Conservation (phyloP, 805 yeast species). For the Candida coquimbonensis region DNA sequence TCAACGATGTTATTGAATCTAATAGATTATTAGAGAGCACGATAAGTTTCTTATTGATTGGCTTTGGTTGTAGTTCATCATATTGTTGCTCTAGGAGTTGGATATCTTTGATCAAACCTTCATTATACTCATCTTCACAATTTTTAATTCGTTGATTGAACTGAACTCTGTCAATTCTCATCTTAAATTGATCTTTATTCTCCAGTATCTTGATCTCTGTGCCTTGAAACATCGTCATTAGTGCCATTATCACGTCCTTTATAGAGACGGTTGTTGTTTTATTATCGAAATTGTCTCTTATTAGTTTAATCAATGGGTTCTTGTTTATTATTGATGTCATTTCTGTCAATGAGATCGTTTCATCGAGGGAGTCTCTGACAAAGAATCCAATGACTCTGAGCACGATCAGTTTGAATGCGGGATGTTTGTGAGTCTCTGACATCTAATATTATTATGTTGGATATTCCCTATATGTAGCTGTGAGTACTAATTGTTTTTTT, state of each 20-base stretch:
- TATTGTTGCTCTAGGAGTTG: not conserved
- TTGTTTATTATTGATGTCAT: slow-evolving; percentile 19
- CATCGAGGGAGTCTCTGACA: slow-evolving; percentile 18
- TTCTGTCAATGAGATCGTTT: slow-evolving; percentile 16
- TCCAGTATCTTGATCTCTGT: slow-evolving; percentile 19
- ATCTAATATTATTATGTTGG: not conserved
- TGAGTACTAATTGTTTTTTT: not conserved
- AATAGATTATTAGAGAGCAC: slow-evolving; percentile 54
- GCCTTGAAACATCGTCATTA: slow-evolving; percentile 18
- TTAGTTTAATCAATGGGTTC: slow-evolving; percentile 11
- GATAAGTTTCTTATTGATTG: slow-evolving; percentile 44
- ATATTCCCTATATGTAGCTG: not conserved
- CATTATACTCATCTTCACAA: slow-evolving; percentile 6
- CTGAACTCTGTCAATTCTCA: slow-evolving; percentile 13
- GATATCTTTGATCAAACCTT: not conserved
- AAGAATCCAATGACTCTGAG: slow-evolving; percentile 22
- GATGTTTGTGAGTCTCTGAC: slow-evolving; percentile 4
- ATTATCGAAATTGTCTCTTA: slow-evolving; percentile 6
- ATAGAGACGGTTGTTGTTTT: slow-evolving; percentile 10
- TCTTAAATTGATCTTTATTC: slow-evolving; percentile 20
- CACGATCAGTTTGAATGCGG: slow-evolving; percentile 18
- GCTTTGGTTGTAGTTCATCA: not conserved
- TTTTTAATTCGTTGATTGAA: slow-evolving; percentile 13
- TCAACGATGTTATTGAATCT: slow-evolving; percentile 58
- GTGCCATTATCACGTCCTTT: slow-evolving; percentile 20